phyloP scores from a whole-genome alignment of 306 rosid species.

The Biancaea sappan region DNA sequence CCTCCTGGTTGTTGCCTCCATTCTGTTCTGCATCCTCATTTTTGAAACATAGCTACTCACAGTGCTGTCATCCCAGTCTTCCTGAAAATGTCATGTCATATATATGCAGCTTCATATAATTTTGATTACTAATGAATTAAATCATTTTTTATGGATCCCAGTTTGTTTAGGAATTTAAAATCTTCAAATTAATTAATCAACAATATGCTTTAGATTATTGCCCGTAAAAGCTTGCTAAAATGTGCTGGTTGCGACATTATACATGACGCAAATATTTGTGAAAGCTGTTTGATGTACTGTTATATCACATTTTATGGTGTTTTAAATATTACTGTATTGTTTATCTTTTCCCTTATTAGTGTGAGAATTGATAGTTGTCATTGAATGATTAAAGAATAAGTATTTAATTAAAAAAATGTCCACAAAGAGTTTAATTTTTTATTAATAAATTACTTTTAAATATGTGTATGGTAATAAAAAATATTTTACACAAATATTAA shows the following conservation, averaged over 20 bases:
- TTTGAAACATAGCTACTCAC: slow-evolving; percentile 83
- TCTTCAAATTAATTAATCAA: slow-evolving; percentile 4
- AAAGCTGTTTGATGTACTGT: not conserved
- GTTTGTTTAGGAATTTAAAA: not conserved
- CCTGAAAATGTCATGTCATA: slow-evolving; percentile 54
- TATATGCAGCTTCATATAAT: slow-evolving; percentile 7
- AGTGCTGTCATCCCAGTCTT: slow-evolving; percentile 96
- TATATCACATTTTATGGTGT: too few species aligned
- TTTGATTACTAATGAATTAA: slow-evolving; percentile 12
- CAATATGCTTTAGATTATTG: not conserved
- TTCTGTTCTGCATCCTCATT: slow-evolving; percentile 81
- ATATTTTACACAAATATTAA: too few species aligned
- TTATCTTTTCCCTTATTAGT: too few species aligned
- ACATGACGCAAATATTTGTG: too few species aligned
- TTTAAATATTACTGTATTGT: too few species aligned
- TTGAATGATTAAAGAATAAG: too few species aligned
- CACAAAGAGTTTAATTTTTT: too few species aligned
- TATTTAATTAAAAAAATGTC: too few species aligned
- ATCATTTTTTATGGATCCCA: not conserved
- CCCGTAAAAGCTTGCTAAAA: too few species aligned
- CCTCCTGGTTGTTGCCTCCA: slow-evolving; percentile 86
- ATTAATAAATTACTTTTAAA: too few species aligned
- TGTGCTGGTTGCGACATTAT: not conserved
- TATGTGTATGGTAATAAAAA: too few species aligned
- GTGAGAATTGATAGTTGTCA: too few species aligned